phyloP scores from a whole-genome alignment of 2,329 filamentous ascomycete species.

The Thyridium curvatum region DNA sequence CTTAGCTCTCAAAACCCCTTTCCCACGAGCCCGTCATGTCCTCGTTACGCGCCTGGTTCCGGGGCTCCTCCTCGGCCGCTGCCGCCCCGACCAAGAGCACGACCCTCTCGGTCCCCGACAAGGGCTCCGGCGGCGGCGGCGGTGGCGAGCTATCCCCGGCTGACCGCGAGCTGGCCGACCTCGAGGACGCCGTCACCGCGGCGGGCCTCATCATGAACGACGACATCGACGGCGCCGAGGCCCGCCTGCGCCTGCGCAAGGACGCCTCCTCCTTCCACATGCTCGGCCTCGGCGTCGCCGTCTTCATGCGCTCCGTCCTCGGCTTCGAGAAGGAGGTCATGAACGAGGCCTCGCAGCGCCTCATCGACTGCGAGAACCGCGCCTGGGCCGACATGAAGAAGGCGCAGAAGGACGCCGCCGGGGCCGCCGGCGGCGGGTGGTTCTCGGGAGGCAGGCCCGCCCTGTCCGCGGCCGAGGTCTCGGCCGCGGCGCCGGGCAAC shows the following conservation, averaged over 20 bases:
- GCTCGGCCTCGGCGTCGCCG: constrained; percentile 73
- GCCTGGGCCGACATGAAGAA: constrained; percentile 72
- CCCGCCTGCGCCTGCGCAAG: constrained; percentile 62
- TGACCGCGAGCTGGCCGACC: constrained; percentile 42
- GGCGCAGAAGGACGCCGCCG: constrained; percentile 56
- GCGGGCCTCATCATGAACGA: constrained; percentile 77
- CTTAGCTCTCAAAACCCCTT: too few relatives aligned
- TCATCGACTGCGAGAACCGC: constrained; percentile 69
- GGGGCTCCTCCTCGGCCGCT: constrained; percentile 24
- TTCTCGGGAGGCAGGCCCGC: constrained; percentile 14
- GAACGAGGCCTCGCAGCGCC: constrained; percentile 67
- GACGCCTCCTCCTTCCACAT: constrained; percentile 83
- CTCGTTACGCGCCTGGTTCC: constrained; percentile 43
- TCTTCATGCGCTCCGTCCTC: constrained; percentile 79
- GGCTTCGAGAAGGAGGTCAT: constrained; percentile 92
- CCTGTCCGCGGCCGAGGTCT: constrained; percentile 9
- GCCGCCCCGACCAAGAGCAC: constrained; percentile 19
- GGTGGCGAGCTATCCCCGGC: constrained; percentile 14
- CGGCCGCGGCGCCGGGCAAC: constrained; percentile 21
- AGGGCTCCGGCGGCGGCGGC: constrained; percentile 14
- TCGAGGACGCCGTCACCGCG: constrained; percentile 56
- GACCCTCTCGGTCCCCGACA: constrained; percentile 11
- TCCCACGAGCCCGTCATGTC: constrained; percentile 14
- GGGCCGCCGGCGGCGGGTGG: constrained; percentile 11
- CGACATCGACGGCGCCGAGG: constrained; percentile 80